Conservation (phyloP, 306 rosid genomes). For the Vigna mungo region DNA sequence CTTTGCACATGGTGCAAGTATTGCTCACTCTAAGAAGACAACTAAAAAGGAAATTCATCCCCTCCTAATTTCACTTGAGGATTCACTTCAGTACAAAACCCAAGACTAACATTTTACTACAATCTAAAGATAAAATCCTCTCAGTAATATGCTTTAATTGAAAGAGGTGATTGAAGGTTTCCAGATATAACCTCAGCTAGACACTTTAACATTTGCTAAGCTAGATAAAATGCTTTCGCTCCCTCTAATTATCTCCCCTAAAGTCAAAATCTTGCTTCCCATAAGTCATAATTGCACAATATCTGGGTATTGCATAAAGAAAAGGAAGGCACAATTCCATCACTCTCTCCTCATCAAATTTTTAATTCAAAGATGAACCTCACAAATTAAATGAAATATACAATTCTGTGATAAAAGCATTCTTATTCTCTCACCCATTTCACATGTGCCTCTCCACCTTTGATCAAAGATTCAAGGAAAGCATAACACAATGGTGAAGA, state of each 20-base stretch:
- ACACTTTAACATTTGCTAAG: neutral
- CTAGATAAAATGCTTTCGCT: slow-evolving; percentile 31
- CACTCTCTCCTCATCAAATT: neutral
- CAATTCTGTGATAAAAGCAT: no score
- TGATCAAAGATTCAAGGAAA: slow-evolving; percentile 27
- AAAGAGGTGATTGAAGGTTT: neutral
- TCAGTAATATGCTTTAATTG: slow-evolving; percentile 16
- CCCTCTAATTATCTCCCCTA: slow-evolving; percentile 18
- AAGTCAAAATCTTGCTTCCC: slow-evolving; percentile 30
- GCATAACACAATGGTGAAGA: slow-evolving; percentile 16
- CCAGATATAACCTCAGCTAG: no score
- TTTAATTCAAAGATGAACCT: slow-evolving; percentile 30
- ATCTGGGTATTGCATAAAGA: slow-evolving; percentile 34
- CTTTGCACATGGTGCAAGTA: neutral
- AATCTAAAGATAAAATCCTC: neutral
- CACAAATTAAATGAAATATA: neutral
- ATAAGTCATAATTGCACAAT: neutral
- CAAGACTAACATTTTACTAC: neutral
- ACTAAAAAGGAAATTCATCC: slow-evolving; percentile 20
- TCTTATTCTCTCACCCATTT: no score
- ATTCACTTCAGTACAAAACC: slow-evolving; percentile 26
- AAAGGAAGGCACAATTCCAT: slow-evolving; percentile 30
- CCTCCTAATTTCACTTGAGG: slow-evolving; percentile 11
- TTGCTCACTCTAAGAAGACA: neutral
- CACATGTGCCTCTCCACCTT: neutral